Evolutionary conservation across 176 grass and related monocot genomes (phyloP), one percentile per base, ranked within the genome.

Genomic region (Saccharum officinarum): DNA sequence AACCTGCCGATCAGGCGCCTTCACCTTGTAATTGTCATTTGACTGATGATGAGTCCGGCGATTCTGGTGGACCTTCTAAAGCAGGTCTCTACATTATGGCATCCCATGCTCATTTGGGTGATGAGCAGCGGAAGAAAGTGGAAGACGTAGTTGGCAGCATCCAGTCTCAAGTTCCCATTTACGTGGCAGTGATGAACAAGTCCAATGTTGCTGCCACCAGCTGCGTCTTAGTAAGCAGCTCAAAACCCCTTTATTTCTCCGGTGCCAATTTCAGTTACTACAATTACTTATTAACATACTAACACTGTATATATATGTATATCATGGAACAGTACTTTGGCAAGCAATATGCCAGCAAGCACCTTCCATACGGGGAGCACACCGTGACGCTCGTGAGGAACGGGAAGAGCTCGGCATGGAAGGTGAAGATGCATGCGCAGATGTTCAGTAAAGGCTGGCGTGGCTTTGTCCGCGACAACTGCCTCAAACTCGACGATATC

Each of bases 381-480:
- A 77, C 47, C 0, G 25, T 87, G 80, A 87, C 18, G 5, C 86
- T 82, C 25, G 0, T 45, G 38, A 75, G 25, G 61, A 30, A 1
- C 4, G 33, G 49, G 71, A 82, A 10, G 26, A 76, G 49, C 79
- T 69, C 23, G 62, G 2, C 5, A 61, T 82, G 86, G 86, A 37
- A 76, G 31, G 45, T 22, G 8, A 18, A 82, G 47, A 45, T 87
- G 61, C 11, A 44, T 8, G 34, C 1, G 0, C 37, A 15, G 17
- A 26, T 13, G 12, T 5, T 82, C 25, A 20, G 25, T 36, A 4
- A 3, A 68, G 85, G 71, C 16, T 90, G 71, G 81, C 17, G 49
- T 4, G 31, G 80, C 5, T 92, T 92, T 10, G 79, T 76, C 47
- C 17, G 3, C 1, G 75, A 81, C 22, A 92, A 89, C 39, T 69